A percentile compares a stretch with the other conserved stretches of the same genome.
Evolutionary conservation across 2,329 filamentous ascomycete species (phyloP).

Genomic region (Cordyceps pruinosa): DNA sequence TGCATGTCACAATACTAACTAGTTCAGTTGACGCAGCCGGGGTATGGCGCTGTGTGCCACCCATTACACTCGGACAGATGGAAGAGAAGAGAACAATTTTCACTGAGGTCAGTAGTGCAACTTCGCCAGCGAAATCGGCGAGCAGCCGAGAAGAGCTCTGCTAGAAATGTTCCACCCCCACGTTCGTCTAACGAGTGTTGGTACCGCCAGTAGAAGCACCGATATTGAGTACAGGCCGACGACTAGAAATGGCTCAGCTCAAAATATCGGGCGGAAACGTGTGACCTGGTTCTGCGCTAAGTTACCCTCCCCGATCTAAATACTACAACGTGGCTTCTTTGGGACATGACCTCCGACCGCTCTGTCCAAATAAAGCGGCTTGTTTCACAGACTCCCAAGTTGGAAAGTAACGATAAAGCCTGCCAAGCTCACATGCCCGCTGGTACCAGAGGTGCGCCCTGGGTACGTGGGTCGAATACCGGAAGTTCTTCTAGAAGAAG

Average conservation of each 20-base stretch:
- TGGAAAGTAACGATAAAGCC: background rate
- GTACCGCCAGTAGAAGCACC: no score
- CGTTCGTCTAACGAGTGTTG: no score
- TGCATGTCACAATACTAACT: no score
- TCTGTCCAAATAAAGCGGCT: background rate
- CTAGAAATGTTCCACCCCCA: no score
- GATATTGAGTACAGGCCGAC: background rate
- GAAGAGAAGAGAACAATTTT: no score
- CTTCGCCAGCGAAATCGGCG: no score
- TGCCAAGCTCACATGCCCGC: conserved; percentile 5
- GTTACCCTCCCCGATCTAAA: background rate
- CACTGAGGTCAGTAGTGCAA: no score
- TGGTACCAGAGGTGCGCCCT: background rate
- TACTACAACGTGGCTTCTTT: conserved; percentile 4
- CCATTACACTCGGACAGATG: no score
- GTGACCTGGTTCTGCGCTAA: background rate
- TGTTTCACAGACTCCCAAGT: background rate
- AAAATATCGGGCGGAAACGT: background rate
- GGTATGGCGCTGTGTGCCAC: no score
- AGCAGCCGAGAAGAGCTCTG: no score
- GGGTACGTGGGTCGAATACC: background rate
- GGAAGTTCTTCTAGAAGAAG: background rate
- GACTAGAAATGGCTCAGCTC: background rate
- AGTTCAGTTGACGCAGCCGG: no score
- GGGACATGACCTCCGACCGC: background rate